These are phyloP conservation scores for Porogramme epimiltina DNA, from an alignment of 1,284 basidiomycete genomes.

Conservation along the genomic window DNA sequence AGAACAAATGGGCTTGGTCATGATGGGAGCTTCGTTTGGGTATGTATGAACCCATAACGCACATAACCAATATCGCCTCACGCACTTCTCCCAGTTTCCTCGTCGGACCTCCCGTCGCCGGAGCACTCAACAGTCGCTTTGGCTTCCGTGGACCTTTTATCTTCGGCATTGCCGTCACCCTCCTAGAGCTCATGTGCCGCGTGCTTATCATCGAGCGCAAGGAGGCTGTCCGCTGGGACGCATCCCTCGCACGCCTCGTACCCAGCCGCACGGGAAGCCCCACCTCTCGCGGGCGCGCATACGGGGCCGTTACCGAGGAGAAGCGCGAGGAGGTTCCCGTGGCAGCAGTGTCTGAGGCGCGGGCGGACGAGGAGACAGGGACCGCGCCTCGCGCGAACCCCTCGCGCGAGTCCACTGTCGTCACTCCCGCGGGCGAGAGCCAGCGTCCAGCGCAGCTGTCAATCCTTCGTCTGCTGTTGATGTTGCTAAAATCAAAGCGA, in stretches of 20 bases:
- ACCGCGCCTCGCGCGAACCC: too few species aligned
- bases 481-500: slow-evolving; percentile 53
- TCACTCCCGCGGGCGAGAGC: too few species aligned
- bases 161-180: slow-evolving; percentile 61
- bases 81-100: slow-evolving; percentile 39
- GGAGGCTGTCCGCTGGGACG: slow-evolving; percentile 53
- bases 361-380: background rate
- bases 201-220: slow-evolving; percentile 65
- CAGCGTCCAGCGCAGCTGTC: slow-evolving; percentile 6
- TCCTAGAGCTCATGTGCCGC: slow-evolving; percentile 64
- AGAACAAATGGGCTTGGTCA: slow-evolving; percentile 76
- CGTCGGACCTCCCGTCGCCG: slow-evolving; percentile 70
- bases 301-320: slow-evolving; percentile 2
- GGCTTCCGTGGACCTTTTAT: slow-evolving; percentile 79
- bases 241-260: slow-evolving; percentile 43
- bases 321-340: slow-evolving; percentile 10
- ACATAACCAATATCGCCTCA: too few species aligned
- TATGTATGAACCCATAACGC: slow-evolving; percentile 25
- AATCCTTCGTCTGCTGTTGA: slow-evolving; percentile 22
- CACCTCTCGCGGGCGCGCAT: slow-evolving; percentile 1
- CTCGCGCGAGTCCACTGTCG: too few species aligned
- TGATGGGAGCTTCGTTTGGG: slow-evolving; percentile 73
- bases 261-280: background rate
- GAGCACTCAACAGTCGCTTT: slow-evolving; percentile 63
- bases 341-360: too few species aligned